Evolutionary conservation across 306 rosid genomes (phyloP), one percentile per base, ranked within the genome.

Genomic region (Corylus americana): DNA sequence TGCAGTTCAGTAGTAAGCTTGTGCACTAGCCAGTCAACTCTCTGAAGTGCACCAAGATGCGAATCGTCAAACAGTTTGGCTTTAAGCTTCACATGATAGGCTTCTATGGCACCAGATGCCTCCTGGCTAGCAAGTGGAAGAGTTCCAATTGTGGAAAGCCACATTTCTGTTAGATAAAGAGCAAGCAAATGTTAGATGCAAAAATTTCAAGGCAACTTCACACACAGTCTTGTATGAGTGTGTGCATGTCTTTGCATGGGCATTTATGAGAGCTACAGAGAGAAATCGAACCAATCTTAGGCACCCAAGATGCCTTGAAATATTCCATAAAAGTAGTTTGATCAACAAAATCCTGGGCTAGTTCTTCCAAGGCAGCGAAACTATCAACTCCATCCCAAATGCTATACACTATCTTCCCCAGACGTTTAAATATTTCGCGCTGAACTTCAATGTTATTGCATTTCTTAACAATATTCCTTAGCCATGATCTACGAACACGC

Each of bases 21-120:
- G 88, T 95, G 97, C 66, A 91, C 98, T 71, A 91, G 86, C 98
- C 98, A 92, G 82, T 95, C 98, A n/a, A 93, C 97, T 86, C 98
- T 90, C 86, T 89, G 95, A 51, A 92, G 85, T 4, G 98, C 98
- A 81, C 99, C 96, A 45, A 95, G 94, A 89, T 95, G 97, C 1
- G 99, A 89, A 88, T 95, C 97, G 62, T 95, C 97, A 66, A 95
- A 95, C 77, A 95, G 90, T 79, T 91, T 92, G 75, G 90, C 89
- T 81, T 95, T 95, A 84, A 95, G 86, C 79, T 93, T 93, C 83
- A 93, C 87, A 75, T 93, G 97, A 80, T 92, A 92, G 73, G 99
- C 89, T 85, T 92, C 98, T 61, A 95, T 84, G 76, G 98, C 98
- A 84, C 98, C 92, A 75, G 97, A 95, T 68, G 97, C 92, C 86